Evolutionary conservation across 495 filamentous ascomycete species (phyloP), one percentile per base, ranked within the genome.

Genomic region (Penicillium canescens): DNA sequence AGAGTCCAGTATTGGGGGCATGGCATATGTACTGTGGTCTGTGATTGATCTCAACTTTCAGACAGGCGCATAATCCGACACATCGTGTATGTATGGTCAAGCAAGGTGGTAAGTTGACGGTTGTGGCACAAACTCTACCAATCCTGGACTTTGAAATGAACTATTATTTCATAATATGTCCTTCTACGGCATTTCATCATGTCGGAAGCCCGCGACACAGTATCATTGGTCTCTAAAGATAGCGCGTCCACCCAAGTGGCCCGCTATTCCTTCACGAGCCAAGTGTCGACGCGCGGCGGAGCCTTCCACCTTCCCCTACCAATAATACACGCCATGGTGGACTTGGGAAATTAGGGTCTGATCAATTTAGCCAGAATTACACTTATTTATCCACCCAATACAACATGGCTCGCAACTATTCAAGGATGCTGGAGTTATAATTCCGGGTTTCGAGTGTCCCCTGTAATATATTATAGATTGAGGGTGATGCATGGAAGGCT

Each of bases 401-500:
- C 23, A 44, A 13, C 38, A 49, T 28, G 42, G 26, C 33, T 20
- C 16, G 20, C 21, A 37, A 42, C 28, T 36, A 42, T 36, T 20
- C 44, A 18, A n/a, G 23, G 28, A 35, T n/a, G 11, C 39, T 37
- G 41, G 50, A 52, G 40, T 44, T 28, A 37, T 43, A 21, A 37
- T 3, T 38, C 33, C 45, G 35, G 36, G 42, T 36, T 42, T 40
- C 24, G 24, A 24, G 28, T 24, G 14, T 42, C 43, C 50, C 53
- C 35, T n/a, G 48, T 16, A 11, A 34, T 20, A 41, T 23, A n/a
- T 48, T 58, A 54, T 33, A 24, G 43, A 40, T 13, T 33, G 46
- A 38, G 43, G 39, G 35, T 34, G n/a, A 67, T 67, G 64, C 64
- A 67, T 67, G 59, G 61, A 67, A 67, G 62, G 56, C 64, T 67